phyloP scores from a whole-genome alignment of 345 rosid genomes.

The Dipteronia sinensis region DNA sequence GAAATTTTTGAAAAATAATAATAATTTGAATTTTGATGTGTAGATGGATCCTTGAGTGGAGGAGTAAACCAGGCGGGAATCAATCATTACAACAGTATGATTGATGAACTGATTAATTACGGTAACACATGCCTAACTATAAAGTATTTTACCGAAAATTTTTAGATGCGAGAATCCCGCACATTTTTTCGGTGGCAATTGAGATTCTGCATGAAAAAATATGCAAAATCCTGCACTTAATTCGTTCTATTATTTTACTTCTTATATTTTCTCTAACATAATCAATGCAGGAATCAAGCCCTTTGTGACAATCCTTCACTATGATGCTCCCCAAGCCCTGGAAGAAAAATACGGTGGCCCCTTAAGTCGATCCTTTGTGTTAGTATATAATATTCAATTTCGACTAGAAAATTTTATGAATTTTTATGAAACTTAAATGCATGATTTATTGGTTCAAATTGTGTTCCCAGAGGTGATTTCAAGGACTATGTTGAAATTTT shows the following conservation, averaged over 20 bases:
- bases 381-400: slow-evolving; percentile 5
- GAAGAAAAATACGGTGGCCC: slow-evolving; percentile 45
- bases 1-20: neutral
- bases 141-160: neutral
- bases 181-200: too few relatives aligned
- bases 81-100: slow-evolving; percentile 55
- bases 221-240: too few relatives aligned
- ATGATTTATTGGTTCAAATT: neutral
- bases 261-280: too few relatives aligned
- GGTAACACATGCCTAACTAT: slow-evolving; percentile 14
- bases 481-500: slow-evolving; percentile 41
- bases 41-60: slow-evolving; percentile 47
- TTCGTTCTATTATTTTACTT: too few relatives aligned
- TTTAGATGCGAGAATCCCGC: too few relatives aligned
- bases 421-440: neutral
- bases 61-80: slow-evolving; percentile 56
- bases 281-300: slow-evolving; percentile 39
- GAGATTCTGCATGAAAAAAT: too few relatives aligned
- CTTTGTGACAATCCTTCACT: slow-evolving; percentile 41
- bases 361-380: slow-evolving; percentile 37
- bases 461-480: slow-evolving; percentile 40
- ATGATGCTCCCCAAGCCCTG: slow-evolving; percentile 45
- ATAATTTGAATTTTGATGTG: neutral
- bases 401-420: neutral
- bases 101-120: slow-evolving; percentile 32